These are phyloP conservation scores for Bathelium albidoporum DNA, from an alignment of 495 filamentous ascomycete genomes.

Conservation along the genomic window DNA sequence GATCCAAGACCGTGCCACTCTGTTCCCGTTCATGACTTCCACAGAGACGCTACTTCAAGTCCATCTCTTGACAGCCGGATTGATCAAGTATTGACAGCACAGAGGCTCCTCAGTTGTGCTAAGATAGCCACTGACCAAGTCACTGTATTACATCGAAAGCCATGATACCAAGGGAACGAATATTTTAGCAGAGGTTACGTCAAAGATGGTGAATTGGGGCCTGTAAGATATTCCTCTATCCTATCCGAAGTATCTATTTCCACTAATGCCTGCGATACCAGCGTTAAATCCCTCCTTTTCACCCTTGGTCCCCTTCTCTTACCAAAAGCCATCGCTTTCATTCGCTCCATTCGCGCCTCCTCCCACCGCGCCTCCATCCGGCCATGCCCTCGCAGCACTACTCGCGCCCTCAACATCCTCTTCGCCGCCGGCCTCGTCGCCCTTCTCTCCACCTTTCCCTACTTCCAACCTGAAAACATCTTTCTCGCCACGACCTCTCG, in stretches of 20 bases:
- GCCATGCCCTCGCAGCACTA: conserved; percentile 48
- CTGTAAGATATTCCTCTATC: conserved; percentile 1
- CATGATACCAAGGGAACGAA: background rate
- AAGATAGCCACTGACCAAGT: background rate
- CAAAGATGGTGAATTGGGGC: conserved; percentile 13
- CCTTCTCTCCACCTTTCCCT: conserved; percentile 61
- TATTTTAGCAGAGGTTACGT: background rate
- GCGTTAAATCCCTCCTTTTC: conserved; percentile 46
- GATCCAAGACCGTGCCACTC: too few species aligned
- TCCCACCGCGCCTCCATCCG: conserved; percentile 43
- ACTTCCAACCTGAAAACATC: conserved; percentile 67
- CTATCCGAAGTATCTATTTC: background rate
- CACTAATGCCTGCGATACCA: conserved; percentile 4
- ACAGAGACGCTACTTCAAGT: background rate
- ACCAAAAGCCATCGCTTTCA: conserved; percentile 59
- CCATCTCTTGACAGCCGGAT: background rate
- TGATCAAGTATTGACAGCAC: background rate
- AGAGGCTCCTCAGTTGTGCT: background rate
- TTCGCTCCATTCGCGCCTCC: conserved; percentile 48
- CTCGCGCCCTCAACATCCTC: conserved; percentile 55
- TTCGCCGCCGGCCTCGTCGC: conserved; percentile 63
- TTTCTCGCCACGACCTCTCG: conserved; percentile 70
- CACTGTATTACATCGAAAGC: background rate
- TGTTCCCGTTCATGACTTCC: too few species aligned
- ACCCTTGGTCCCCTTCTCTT: conserved; percentile 81